phyloP scores from a whole-genome alignment of 495 filamentous ascomycete species.

The Pseudotulostoma volvatum region DNA sequence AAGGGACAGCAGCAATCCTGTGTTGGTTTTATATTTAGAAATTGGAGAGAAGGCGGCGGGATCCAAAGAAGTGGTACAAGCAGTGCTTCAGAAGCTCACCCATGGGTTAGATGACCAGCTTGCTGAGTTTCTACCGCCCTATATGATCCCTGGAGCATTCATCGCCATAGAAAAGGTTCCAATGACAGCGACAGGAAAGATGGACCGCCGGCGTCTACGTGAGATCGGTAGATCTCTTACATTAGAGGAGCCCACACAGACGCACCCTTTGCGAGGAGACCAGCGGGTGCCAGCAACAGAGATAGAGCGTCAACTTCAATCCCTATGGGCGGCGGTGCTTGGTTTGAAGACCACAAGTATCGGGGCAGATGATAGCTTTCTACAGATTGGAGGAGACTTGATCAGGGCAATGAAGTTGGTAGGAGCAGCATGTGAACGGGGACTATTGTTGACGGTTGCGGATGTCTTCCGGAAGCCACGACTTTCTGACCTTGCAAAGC shows the following conservation, averaged over 20 bases:
- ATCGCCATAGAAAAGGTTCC: slow-evolving; percentile 20
- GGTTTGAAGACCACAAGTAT: slow-evolving; percentile 11
- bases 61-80: too few species aligned
- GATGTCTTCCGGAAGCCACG: slow-evolving; percentile 14
- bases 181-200: slow-evolving; percentile 17
- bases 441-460: slow-evolving; percentile 6
- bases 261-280: slow-evolving; percentile 8
- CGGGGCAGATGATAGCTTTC: slow-evolving; percentile 31
- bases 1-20: too few species aligned
- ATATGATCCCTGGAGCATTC: slow-evolving; percentile 23
- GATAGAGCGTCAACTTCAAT: slow-evolving; percentile 23
- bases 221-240: slow-evolving; percentile 1
- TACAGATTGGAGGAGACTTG: slow-evolving; percentile 36
- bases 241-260: slow-evolving; percentile 10
- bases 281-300: slow-evolving; percentile 14
- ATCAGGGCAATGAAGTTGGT: slow-evolving; percentile 39
- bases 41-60: too few species aligned
- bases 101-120: too few species aligned
- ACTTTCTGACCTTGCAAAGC: slow-evolving; percentile 22
- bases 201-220: slow-evolving; percentile 12
- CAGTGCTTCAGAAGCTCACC: too few species aligned
- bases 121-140: slow-evolving; percentile 1
- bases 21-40: too few species aligned
- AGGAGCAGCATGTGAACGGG: slow-evolving; percentile 14
- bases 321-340: slow-evolving; percentile 13